Evolutionary conservation across 306 rosid genomes (phyloP).

Genomic region (Dalbergia oliveri): DNA sequence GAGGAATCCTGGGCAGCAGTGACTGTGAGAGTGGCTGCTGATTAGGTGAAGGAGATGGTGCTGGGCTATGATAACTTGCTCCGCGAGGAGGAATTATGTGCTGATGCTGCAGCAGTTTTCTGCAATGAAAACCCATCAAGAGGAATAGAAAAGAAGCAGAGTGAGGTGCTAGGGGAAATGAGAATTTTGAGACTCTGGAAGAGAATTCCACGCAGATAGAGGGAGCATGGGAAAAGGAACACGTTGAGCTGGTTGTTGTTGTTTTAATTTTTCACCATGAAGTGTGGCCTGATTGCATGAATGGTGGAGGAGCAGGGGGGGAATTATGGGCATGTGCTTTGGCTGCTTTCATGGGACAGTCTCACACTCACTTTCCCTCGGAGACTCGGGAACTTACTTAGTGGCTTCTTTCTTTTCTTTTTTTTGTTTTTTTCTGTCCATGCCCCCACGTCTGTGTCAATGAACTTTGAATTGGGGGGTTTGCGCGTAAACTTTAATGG

Average conservation of each 20-base stretch:
- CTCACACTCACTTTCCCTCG: not conserved
- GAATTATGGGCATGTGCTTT: not conserved
- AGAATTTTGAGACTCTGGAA: no score
- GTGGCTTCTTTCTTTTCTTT: not conserved
- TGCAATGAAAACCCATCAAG: slow-evolving; percentile 32
- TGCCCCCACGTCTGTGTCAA: no score
- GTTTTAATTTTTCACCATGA: not conserved
- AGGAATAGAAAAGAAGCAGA: slow-evolving; percentile 31
- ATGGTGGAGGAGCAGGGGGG: not conserved
- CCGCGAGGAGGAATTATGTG: no score
- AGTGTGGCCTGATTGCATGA: not conserved
- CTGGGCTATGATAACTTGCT: not conserved
- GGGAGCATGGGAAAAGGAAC: not conserved
- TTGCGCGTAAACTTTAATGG: slow-evolving; percentile 38
- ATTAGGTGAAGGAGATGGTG: slow-evolving; percentile 38
- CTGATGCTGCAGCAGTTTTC: not conserved
- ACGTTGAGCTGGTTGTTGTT: not conserved
- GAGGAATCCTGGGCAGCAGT: not conserved
- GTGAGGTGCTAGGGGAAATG: not conserved
- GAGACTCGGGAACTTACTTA: not conserved
- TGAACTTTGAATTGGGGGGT: not conserved
- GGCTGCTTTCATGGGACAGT: not conserved
- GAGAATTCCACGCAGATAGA: not conserved
- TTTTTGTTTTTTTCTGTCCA: not conserved
- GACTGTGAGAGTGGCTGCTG: not conserved